These are phyloP conservation scores for Amylocarpus encephaloides DNA, from an alignment of 2,329 filamentous ascomycete genomes.

Conservation along the genomic window DNA sequence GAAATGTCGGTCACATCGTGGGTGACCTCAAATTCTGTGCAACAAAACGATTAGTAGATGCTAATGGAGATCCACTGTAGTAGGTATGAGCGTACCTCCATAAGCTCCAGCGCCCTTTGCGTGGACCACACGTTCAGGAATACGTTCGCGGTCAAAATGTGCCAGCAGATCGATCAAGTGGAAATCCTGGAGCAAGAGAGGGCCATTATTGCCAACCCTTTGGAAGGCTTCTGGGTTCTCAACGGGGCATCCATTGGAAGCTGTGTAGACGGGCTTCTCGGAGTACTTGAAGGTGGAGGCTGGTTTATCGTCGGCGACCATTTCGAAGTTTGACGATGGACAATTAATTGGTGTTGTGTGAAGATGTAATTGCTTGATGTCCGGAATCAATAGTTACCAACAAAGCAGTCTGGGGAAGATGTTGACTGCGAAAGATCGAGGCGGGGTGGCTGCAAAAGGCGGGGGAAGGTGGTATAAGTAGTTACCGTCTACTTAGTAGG, in stretches of 20 bases:
- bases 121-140: slow-evolving; percentile 53
- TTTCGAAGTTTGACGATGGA: slow-evolving; percentile 27
- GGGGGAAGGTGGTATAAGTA: slow-evolving; percentile 3
- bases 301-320: slow-evolving; percentile 39
- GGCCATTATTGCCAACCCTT: slow-evolving; percentile 49
- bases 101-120: slow-evolving; percentile 46
- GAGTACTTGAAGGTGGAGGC: slow-evolving; percentile 47
- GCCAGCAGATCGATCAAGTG: slow-evolving; percentile 57
- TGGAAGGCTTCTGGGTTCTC: slow-evolving; percentile 46
- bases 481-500: no score
- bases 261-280: slow-evolving; percentile 52
- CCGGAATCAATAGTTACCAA: not conserved
- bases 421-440: not conserved
- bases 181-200: slow-evolving; percentile 58
- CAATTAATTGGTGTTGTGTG: slow-evolving; percentile 1
- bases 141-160: slow-evolving; percentile 46
- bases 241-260: slow-evolving; percentile 53
- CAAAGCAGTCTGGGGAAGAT: not conserved
- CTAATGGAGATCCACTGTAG: not conserved
- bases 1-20: slow-evolving; percentile 27
- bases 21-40: slow-evolving; percentile 27
- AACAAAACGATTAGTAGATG: slow-evolving; percentile 8
- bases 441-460: not conserved
- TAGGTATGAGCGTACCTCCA: slow-evolving; percentile 18
- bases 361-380: not conserved